Conservation (phyloP, 2,329 filamentous ascomycete species). For the Alternaria dauci region DNA sequence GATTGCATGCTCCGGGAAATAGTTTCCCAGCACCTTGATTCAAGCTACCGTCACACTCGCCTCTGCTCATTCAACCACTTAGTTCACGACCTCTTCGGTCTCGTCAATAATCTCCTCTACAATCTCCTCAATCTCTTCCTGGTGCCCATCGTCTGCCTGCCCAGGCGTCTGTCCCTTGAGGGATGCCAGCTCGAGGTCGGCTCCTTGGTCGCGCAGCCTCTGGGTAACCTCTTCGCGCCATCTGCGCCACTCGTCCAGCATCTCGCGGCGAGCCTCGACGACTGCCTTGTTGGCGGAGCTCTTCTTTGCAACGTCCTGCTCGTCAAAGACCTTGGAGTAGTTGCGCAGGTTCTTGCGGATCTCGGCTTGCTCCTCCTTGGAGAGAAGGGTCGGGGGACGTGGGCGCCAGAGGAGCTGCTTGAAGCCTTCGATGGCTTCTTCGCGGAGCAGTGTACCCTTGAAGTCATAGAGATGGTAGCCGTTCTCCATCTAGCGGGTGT, state of each 20-base stretch:
- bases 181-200: constrained; percentile 65
- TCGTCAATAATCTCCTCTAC: constrained; percentile 92
- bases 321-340: constrained; percentile 93
- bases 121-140: constrained; percentile 72
- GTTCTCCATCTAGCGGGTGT: constrained; percentile 84
- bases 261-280: constrained; percentile 81
- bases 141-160: constrained; percentile 57
- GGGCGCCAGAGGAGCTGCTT: constrained; percentile 97
- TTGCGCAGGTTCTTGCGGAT: constrained; percentile 98
- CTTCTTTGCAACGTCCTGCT: constrained; percentile 91
- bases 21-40: not conserved
- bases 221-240: constrained; percentile 79
- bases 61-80: constrained; percentile 11
- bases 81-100: constrained; percentile 75
- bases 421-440: constrained; percentile 95
- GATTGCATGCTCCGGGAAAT: not conserved
- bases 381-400: constrained; percentile 86
- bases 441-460: constrained; percentile 85
- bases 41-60: not conserved
- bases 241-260: constrained; percentile 86
- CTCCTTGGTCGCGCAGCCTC: constrained; percentile 67
- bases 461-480: constrained; percentile 99
- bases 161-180: constrained; percentile 54
- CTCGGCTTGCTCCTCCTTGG: constrained; percentile 96
- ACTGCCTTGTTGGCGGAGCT: constrained; percentile 94